Percentiles rank a stretch among this genome's conserved stretches.
phyloP scores from a whole-genome alignment of 108 stramenopile genomes.

The Seminavis robusta region DNA sequence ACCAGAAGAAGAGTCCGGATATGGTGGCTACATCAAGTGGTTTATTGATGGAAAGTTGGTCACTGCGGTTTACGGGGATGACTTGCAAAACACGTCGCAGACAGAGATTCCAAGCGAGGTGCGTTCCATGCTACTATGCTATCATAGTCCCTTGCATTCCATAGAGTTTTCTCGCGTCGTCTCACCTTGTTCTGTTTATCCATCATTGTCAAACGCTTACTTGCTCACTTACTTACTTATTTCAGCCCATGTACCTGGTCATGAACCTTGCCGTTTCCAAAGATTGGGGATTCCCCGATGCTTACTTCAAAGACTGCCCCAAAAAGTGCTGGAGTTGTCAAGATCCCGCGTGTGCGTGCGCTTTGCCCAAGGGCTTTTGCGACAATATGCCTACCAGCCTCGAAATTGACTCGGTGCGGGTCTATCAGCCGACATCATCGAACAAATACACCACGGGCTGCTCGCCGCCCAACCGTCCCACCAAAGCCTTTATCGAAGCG shows the following conservation, averaged over 20 bases:
- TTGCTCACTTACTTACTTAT: too few species aligned
- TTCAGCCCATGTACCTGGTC: constrained; percentile 90
- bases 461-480: constrained; percentile 81
- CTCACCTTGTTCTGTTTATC: too few species aligned
- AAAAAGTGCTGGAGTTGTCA: constrained; percentile 89
- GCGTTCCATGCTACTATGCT: constrained; percentile 61
- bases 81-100: constrained; percentile 63
- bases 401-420: constrained; percentile 83
- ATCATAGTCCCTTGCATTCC: constrained; percentile 92
- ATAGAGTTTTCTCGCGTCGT: too few species aligned
- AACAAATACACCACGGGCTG: constrained; percentile 89
- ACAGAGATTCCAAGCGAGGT: constrained; percentile 46
- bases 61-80: constrained; percentile 78
- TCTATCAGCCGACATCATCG: constrained; percentile 89
- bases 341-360: constrained; percentile 83
- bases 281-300: constrained; percentile 95
- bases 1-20: too few species aligned
- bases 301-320: constrained; percentile 70
- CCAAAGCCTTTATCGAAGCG: constrained; percentile 88
- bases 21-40: constrained; percentile 87
- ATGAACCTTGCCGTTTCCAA: constrained; percentile 91
- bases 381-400: constrained; percentile 77
- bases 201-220: too few species aligned
- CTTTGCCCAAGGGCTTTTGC: constrained; percentile 85
- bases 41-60: constrained; percentile 87